These are phyloP conservation scores for Hygrocybe punicea DNA, from an alignment of 768 basidiomycete species.

Conservation along the genomic window DNA sequence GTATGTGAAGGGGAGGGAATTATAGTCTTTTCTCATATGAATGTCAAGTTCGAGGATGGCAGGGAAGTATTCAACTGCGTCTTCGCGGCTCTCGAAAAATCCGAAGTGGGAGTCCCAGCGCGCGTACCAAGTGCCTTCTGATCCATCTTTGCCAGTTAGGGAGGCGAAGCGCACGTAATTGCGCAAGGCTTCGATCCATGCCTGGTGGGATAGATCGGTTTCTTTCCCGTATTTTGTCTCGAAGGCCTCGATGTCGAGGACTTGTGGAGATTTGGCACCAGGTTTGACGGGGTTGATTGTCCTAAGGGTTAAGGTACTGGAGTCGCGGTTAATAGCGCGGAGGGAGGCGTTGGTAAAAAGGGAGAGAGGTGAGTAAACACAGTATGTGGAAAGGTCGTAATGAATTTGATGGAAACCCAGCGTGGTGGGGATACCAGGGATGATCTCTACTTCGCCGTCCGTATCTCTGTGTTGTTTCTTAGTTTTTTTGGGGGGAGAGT, in stretches of 20 bases:
- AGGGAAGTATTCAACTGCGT: no score
- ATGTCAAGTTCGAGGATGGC: no score
- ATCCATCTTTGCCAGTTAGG: no score
- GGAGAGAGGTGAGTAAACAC: not conserved
- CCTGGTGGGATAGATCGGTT: no score
- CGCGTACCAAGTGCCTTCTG: no score
- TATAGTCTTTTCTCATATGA: no score
- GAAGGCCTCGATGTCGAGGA: not conserved
- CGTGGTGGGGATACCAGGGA: not conserved
- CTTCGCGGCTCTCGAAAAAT: no score
- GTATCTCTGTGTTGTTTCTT: not conserved
- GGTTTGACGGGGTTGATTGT: not conserved
- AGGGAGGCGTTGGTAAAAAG: not conserved
- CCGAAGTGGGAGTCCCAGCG: no score
- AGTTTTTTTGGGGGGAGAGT: not conserved
- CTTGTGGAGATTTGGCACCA: not conserved
- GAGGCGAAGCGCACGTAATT: no score
- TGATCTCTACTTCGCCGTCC: not conserved
- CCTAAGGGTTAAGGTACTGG: not conserved
- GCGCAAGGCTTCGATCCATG: no score
- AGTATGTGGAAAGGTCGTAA: not conserved
- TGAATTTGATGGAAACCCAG: not conserved
- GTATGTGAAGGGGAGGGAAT: no score
- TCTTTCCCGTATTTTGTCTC: no score
- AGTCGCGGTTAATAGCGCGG: not conserved